A percentile compares a stretch with the other conserved stretches of the same genome.
These are phyloP conservation scores for Venturia nashicola DNA, from an alignment of 2,329 filamentous ascomycete genomes.

Conservation along the genomic window DNA sequence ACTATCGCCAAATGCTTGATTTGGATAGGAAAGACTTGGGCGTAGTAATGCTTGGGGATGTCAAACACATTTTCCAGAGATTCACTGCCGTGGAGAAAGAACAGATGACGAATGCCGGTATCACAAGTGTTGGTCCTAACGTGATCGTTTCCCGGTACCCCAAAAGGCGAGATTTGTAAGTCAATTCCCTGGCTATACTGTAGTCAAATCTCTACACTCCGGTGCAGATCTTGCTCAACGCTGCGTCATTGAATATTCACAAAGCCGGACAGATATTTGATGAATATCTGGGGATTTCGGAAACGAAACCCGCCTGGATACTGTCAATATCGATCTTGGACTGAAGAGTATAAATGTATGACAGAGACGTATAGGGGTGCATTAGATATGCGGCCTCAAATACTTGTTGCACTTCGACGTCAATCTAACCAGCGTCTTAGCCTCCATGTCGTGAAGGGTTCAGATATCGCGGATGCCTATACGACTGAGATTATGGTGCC, in stretches of 20 bases:
- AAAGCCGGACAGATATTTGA: no score
- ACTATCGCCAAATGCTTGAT: no score
- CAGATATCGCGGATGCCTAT: slow-evolving; percentile 17
- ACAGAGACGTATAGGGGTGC: no score
- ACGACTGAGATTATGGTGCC: slow-evolving; percentile 38
- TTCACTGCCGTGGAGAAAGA: background rate
- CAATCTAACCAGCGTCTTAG: background rate
- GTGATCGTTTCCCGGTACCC: slow-evolving; percentile 30
- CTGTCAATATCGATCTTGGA: no score
- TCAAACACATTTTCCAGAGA: background rate
- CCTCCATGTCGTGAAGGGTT: slow-evolving; percentile 31
- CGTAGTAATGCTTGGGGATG: background rate
- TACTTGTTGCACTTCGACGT: no score
- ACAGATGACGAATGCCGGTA: background rate
- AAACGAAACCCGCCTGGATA: no score
- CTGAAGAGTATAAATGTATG: no score
- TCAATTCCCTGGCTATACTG: background rate
- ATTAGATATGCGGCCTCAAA: no score
- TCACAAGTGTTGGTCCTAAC: background rate
- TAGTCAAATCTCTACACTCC: no score
- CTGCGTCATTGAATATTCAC: no score
- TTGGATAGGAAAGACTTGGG: background rate
- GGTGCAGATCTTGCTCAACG: no score
- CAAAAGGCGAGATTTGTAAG: slow-evolving; percentile 41
- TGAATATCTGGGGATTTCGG: no score